phyloP scores from a whole-genome alignment of 2,329 filamentous ascomycete genomes.

The Phialophora expanda region DNA sequence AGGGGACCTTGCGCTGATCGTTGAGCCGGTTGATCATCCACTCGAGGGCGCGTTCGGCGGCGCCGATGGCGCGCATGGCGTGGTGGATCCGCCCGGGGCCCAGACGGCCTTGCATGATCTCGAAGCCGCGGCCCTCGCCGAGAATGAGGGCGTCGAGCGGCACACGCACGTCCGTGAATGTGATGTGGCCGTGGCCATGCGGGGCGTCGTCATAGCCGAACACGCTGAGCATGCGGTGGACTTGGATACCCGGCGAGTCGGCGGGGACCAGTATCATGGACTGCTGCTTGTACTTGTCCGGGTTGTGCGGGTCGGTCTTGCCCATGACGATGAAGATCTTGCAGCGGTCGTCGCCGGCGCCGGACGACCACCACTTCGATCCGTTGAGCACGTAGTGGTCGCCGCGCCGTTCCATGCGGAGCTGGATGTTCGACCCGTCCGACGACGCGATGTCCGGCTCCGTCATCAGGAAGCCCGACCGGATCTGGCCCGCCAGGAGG shows the following conservation, averaged over 20 bases:
- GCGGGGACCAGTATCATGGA: conserved; percentile 89
- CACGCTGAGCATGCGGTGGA: conserved; percentile 90
- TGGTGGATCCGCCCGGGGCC: conserved; percentile 97
- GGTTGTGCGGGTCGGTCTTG: conserved; percentile 78
- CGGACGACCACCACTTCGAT: conserved; percentile 99
- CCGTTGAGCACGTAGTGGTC: conserved; percentile 91
- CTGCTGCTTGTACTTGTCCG: conserved; percentile 84
- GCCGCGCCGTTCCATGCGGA: conserved; percentile 81
- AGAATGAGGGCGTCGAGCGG: conserved; percentile 82
- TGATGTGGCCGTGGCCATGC: conserved; percentile 93
- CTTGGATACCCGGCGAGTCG: conserved; percentile 78
- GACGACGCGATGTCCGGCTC: conserved; percentile 86
- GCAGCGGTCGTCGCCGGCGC: conserved; percentile 90
- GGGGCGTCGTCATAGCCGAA: conserved; percentile 97
- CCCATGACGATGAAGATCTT: conserved; percentile 96
- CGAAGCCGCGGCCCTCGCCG: conserved; percentile 90
- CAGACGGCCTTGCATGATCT: conserved; percentile 96
- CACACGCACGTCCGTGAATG: conserved; percentile 87
- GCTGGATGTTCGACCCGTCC: conserved; percentile 90
- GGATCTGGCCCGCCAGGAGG: conserved; percentile 80
- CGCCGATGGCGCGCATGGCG: conserved; percentile 92
- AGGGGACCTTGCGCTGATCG: conserved; percentile 86
- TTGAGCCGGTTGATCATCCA: conserved; percentile 96
- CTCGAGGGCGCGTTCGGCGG: conserved; percentile 87
- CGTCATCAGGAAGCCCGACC: conserved; percentile 92